A percentile compares a stretch with the other conserved stretches of the same genome.
Evolutionary conservation across 2,329 filamentous ascomycete species (phyloP).

Genomic region (Monilinia polystroma): DNA sequence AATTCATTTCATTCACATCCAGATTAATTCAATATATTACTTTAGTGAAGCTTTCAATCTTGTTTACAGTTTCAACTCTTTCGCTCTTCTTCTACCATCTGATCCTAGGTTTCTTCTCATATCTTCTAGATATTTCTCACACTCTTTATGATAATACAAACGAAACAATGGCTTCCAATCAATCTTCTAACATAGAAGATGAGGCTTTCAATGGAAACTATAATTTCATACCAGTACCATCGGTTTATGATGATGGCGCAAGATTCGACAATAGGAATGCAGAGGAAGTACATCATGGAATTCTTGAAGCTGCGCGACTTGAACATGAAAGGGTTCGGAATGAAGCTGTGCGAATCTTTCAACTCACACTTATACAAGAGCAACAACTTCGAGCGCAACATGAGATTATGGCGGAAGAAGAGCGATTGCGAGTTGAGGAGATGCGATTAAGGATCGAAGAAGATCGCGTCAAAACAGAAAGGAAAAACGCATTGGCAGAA

Average conservation of each 20-base stretch:
- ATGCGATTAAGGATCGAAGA: conserved; percentile 26
- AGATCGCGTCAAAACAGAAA: conserved; percentile 37
- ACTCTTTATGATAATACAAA: conserved; percentile 12
- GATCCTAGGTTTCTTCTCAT: too few relatives aligned
- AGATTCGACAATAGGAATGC: conserved; percentile 29
- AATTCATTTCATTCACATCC: not conserved
- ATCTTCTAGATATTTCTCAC: too few relatives aligned
- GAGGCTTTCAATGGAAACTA: conserved; percentile 18
- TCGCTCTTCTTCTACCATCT: not conserved
- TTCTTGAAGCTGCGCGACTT: conserved; percentile 62
- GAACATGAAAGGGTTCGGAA: conserved; percentile 65
- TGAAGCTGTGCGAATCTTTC: conserved; percentile 49
- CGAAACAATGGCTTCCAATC: conserved; percentile 10
- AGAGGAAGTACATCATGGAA: conserved; percentile 45
- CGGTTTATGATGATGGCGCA: conserved; percentile 21
- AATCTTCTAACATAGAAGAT: conserved; percentile 16
- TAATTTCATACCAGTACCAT: conserved; percentile 13
- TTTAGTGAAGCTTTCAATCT: not conserved
- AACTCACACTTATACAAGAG: conserved; percentile 49
- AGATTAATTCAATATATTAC: not conserved
- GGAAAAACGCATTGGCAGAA: conserved; percentile 52
- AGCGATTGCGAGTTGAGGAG: conserved; percentile 10
- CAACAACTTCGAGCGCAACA: conserved; percentile 37
- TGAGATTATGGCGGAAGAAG: conserved; percentile 17
- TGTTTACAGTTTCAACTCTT: conserved; percentile 1